Evolutionary conservation across 2,329 filamentous ascomycete genomes (phyloP), one percentile per base, ranked within the genome.

Genomic region (Ophiostoma himal-ulmi): DNA sequence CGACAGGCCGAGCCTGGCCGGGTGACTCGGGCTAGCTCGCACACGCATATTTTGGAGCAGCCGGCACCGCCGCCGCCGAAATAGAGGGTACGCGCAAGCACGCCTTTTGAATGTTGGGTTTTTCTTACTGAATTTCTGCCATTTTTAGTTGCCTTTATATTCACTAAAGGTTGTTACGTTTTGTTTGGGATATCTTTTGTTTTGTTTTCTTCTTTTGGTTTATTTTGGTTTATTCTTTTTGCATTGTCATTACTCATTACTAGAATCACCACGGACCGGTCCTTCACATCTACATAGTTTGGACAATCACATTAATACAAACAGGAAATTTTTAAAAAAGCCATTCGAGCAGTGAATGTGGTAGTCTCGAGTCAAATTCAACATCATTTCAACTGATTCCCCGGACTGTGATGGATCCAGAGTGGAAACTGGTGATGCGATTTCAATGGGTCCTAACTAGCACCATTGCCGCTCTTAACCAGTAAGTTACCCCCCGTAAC

Each of bases 11-110:
- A 87, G 34, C 80, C 82, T 2, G 93, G 93, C 1, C 83, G 85
- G 67, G 86, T 97, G 20, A 83, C 92, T 71, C 88, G 86, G 67
- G 91, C 91, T 1, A 84, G 88, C 11, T 90, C 91, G 68, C 95
- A 99, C 79, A 88, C 86, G 1, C 95, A 99, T 77, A 89, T 94
- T 14, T 83, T 98, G 52, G 93, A 96, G 78, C 92, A 92, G 20
- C 87, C 89, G 17, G 79, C 83, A 36, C 79, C 83, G 39, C 79
- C 80, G 36, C 48, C 71, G 67, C 65, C 73, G 72, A 74, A 76
- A 37, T 74, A 73, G 62, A 39, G 37, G 37, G 10, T 10, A 10
- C 10, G 1, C 2, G 10, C 37, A 10, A 30, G 2, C 37, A 39
- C 37, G 11, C 8, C 10, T 39, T 39, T 69, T 60, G 20, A 2